A percentile compares a stretch with the other conserved stretches of the same genome.
phyloP scores from a whole-genome alignment of 164 flowering plant species.

The Dillenia turbinata region DNA sequence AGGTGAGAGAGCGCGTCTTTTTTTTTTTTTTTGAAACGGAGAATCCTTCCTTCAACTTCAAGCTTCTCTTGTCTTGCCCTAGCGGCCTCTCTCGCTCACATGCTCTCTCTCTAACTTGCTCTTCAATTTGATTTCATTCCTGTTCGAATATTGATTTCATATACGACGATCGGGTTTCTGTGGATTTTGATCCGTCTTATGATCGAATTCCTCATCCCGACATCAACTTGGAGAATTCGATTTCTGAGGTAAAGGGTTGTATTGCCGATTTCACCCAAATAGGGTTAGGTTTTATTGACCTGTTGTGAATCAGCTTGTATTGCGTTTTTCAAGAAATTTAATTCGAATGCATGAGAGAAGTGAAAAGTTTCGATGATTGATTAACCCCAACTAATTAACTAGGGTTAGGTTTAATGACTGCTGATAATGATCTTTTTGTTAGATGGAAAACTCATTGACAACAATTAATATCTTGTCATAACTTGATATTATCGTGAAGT shows the following conservation, averaged over 20 bases:
- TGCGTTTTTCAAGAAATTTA: not conserved
- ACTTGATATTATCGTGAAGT: too few relatives aligned
- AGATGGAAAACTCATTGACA: conserved; percentile 30
- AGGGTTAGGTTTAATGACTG: too few relatives aligned
- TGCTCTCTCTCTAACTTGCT: conserved; percentile 18
- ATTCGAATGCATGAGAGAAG: not conserved
- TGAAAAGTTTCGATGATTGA: not conserved
- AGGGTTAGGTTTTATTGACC: not conserved
- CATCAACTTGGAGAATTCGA: conserved; percentile 47
- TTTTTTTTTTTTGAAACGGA: conserved; percentile 5
- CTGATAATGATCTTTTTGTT: not conserved
- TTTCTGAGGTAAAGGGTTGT: conserved; percentile 47
- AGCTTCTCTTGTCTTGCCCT: conserved; percentile 55
- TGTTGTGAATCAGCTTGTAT: not conserved
- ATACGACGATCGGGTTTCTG: conserved; percentile 41
- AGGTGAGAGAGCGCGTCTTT: too few relatives aligned
- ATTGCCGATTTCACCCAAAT: not conserved
- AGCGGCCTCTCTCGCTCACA: conserved; percentile 57
- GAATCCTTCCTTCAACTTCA: conserved; percentile 30
- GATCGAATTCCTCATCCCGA: conserved; percentile 75
- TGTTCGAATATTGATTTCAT: not conserved
- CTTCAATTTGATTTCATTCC: not conserved
- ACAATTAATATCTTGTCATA: too few relatives aligned
- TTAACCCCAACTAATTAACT: not conserved
- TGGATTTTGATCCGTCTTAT: conserved; percentile 41